phyloP scores from a whole-genome alignment of 2,329 filamentous ascomycete species.

The Apiospora sp. region DNA sequence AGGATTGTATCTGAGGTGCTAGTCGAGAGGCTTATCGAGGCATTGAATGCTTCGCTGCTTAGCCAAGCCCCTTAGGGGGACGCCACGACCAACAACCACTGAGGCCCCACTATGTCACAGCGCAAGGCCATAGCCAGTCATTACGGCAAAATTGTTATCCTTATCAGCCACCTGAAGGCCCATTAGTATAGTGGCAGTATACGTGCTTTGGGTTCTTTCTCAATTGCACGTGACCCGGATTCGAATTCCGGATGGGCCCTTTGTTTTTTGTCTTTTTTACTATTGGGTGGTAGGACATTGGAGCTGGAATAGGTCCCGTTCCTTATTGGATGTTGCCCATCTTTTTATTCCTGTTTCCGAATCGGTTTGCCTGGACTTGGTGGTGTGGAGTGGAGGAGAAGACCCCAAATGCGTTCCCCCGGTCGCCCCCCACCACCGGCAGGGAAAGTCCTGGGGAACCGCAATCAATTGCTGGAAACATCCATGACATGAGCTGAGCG shows the following conservation, averaged over 20 bases:
- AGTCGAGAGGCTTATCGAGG: too few species aligned
- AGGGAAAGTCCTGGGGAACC: not conserved
- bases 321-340: not conserved
- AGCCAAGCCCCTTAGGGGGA: too few species aligned
- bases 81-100: too few species aligned
- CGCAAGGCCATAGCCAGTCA: not conserved
- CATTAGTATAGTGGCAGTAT: slow-evolving; percentile 25
- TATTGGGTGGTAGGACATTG: not conserved
- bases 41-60: too few species aligned
- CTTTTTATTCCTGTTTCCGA: not conserved
- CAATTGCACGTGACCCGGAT: slow-evolving; percentile 23
- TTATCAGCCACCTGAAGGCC: not conserved
- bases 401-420: not conserved
- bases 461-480: not conserved
- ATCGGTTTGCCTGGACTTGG: not conserved
- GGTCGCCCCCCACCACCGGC: not conserved
- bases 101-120: too few species aligned
- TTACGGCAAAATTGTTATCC: not conserved
- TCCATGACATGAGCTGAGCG: too few species aligned
- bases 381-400: not conserved
- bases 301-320: not conserved
- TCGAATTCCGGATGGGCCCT: slow-evolving; percentile 23
- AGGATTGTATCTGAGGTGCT: too few species aligned
- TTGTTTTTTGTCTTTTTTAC: slow-evolving; percentile 1
- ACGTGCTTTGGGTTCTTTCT: slow-evolving; percentile 23